phyloP scores from a whole-genome alignment of 2,329 filamentous ascomycete species.

The Monilinia fructigena region DNA sequence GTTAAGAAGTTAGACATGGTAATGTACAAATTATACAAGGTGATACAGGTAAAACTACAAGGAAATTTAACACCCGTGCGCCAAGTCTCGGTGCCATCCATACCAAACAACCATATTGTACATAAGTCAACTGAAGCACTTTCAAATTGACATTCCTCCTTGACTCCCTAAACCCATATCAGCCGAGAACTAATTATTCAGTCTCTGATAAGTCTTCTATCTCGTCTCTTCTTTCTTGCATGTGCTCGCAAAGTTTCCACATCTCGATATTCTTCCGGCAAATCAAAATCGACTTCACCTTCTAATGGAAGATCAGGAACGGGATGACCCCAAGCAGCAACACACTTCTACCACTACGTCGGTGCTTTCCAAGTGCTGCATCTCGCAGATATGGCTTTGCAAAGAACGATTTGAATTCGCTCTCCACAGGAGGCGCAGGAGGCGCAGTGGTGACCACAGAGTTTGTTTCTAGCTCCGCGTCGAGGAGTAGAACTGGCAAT shows the following conservation, averaged over 20 bases:
- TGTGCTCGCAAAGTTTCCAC: conserved; percentile 56
- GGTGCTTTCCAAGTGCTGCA: conserved; percentile 69
- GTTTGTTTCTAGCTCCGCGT: conserved; percentile 28
- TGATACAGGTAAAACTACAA: conserved; percentile 7
- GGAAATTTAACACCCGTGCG: conserved; percentile 4
- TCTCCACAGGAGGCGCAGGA: conserved; percentile 42
- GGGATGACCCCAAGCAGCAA: conserved; percentile 77
- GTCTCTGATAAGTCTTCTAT: conserved; percentile 34
- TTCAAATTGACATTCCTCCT: conserved; percentile 37
- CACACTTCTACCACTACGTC: conserved; percentile 68
- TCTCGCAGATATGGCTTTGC: conserved; percentile 68
- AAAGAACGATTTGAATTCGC: conserved; percentile 85
- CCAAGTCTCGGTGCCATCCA: conserved; percentile 8
- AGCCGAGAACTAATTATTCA: conserved; percentile 4
- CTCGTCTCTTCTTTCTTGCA: conserved; percentile 59
- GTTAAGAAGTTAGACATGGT: not conserved
- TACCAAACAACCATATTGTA: conserved; percentile 20
- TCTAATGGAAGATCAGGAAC: conserved; percentile 68
- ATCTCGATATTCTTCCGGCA: conserved; percentile 57
- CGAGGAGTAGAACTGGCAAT: conserved; percentile 37
- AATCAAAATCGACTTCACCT: conserved; percentile 68
- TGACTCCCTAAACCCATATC: conserved; percentile 22
- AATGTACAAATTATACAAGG: conserved; percentile 21
- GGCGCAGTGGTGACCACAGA: conserved; percentile 29
- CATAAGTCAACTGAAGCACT: conserved; percentile 41